A percentile compares a stretch with the other conserved stretches of the same genome.
Evolutionary conservation across 371 early-diverging fungal species (phyloP).

Genomic region (Mucor plumbeus): DNA sequence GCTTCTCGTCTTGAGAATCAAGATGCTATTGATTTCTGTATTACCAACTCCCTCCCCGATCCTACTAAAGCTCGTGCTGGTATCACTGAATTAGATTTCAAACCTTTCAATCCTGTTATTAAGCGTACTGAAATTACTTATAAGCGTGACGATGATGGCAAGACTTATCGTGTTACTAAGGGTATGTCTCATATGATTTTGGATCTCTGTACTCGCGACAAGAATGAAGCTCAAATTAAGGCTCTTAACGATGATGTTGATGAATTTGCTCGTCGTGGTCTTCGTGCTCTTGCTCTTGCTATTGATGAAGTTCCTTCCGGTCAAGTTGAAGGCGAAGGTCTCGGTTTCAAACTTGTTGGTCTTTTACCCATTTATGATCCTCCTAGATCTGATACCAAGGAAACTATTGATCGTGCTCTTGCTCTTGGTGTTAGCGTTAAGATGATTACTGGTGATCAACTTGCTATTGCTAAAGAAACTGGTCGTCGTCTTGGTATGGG

Average conservation of each 20-base stretch:
- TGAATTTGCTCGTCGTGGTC: conserved; percentile 79
- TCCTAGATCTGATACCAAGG: conserved; percentile 81
- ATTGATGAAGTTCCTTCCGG: conserved; percentile 64
- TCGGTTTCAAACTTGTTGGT: conserved; percentile 63
- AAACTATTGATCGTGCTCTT: conserved; percentile 83
- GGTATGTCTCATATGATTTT: conserved; percentile 77
- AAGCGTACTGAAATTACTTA: conserved; percentile 87
- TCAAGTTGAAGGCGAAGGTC: conserved; percentile 43
- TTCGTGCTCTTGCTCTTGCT: conserved; percentile 82
- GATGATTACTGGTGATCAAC: conserved; percentile 96
- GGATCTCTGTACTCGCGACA: conserved; percentile 72
- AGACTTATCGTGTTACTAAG: conserved; percentile 70
- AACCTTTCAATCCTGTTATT: conserved; percentile 87
- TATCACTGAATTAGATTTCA: conserved; percentile 71
- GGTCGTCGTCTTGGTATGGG: conserved; percentile 79
- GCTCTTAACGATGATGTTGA: conserved; percentile 69
- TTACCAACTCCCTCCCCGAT: conserved; percentile 68
- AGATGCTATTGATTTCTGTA: conserved; percentile 79
- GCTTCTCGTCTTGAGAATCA: conserved; percentile 74
- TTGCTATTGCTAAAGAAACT: conserved; percentile 89
- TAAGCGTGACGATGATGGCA: conserved; percentile 61
- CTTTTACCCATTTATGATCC: conserved; percentile 88
- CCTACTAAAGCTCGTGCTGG: conserved; percentile 64
- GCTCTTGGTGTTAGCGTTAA: conserved; percentile 89
- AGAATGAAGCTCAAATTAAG: conserved; percentile 59